Base-by-base conservation (phyloP, 805 yeast species). In the Zygoascus flipseniorum region DNA sequence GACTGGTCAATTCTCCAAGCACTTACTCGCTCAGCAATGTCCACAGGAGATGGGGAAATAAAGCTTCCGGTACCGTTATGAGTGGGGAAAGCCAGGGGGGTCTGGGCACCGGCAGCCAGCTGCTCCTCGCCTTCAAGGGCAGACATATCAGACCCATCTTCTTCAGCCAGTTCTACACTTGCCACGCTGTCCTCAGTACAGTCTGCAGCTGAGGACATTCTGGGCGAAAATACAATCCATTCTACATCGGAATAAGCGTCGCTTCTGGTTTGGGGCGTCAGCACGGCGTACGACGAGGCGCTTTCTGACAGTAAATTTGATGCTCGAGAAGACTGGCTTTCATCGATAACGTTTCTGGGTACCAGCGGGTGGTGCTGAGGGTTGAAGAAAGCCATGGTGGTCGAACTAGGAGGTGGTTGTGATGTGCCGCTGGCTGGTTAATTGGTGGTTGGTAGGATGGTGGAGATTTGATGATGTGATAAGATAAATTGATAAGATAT, bases 1-100 rank as follows among this genome's bases (percentile, higher is more conserved):
- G 70, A 64, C 59, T 72, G 75, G 53, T 68, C 72, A 19, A 71
- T 56, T 23, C 75, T 56, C 76, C 76, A 72, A 18, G 69, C 69
- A 57, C 71, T 69, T 43, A 72, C 63, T 16, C 75, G 65, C 19
- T 69, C 72, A 42, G 64, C 58, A 39, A 67, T 47, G 26, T 71
- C 72, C 23, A 46, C 26, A 16, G 61, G 55, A 10, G 64, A 52
- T 3, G 56, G 60, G 2, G 52, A 26, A 31, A 54, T 37, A 54
- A 69, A 67, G 50, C 67, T 56, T 32, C 72, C 72, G 41, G 57
- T 57, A 50, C 72, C 72, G 49, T 66, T 62, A 59, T 69, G 72
- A 26, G 59, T 50, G 8, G 72, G 72, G 31, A 69, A 60, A 49
- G 65, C 66, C 31, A 67, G 57, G 32, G 65, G 63, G 2, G 62